Base-by-base conservation (phyloP, 2,329 filamentous ascomycete genomes). In the Fusarium virguliforme region DNA sequence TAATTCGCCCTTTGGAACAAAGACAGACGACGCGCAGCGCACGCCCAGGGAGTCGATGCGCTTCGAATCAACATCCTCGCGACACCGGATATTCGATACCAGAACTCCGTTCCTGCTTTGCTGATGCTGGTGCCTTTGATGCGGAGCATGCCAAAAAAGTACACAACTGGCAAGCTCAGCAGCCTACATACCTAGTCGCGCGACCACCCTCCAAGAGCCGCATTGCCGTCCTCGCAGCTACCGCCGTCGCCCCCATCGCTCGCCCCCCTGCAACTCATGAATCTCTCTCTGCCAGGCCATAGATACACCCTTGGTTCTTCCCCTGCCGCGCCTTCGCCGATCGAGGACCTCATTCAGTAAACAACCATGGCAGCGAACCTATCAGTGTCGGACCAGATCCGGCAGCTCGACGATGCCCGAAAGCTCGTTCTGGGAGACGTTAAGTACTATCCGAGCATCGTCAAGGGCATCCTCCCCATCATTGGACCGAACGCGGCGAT, bases 391-490 rank as follows among this genome's bases (percentile, higher is more conserved):
- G 91, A 94, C 77, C 94, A 95, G 82, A 89, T 98, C 77, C 89
- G 90, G 75, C 95, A 98, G 85, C 91, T 99, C 75, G 91, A 97
- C 80, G 91, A 93, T 76, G 96, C 96, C 70, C 94, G 96, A 78
- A 93, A 93, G 79, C 91, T 98, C 68, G 95, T 97, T 60, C 88
- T 98, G 65, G 90, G 89, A 74, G 95, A 98, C 82, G 88, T 95
- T 70, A 90, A 90, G 78, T 94, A 97, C 83, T 99, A 98, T 81
- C 91, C 92, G 56, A 94, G 93, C 81, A 95, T 99, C 79, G 91
- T 99, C 70, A 93, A 94, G 78, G 94, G 94, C 53, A 94, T 98
- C 70, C 85, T 98, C n/a, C 94, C 95, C 62, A 95, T 98, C 76
- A 93, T 98, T 81, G 91, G 91, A 67, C 89, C 92, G 57, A 86